Percentiles rank a stretch among this genome's conserved stretches.
These are phyloP conservation scores for Leptographium galeiforme DNA, from an alignment of 2,329 filamentous ascomycete species.

Conservation along the genomic window DNA sequence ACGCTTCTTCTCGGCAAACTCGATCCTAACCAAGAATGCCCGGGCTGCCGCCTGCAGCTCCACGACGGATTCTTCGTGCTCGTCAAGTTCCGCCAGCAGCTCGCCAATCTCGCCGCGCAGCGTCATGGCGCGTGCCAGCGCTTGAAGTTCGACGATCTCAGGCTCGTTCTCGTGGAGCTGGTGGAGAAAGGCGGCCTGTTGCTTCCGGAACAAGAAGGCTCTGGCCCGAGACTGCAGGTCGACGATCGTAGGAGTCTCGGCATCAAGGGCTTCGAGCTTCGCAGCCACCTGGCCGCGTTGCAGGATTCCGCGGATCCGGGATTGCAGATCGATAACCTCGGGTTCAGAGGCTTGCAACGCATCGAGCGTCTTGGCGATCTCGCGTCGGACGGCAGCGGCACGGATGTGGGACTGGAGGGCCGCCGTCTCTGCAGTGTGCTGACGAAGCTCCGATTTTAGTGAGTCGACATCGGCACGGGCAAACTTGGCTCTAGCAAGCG, in stretches of 20 bases:
- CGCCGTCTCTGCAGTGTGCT: constrained; percentile 29
- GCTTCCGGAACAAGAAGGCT: constrained; percentile 49
- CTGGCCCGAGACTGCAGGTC: constrained; percentile 54
- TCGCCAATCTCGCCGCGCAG: constrained; percentile 60
- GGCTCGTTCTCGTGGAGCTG: constrained; percentile 56
- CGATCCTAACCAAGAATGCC: constrained; percentile 58
- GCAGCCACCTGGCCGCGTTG: constrained; percentile 34
- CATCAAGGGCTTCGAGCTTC: constrained; percentile 41
- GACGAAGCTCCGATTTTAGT: constrained; percentile 33
- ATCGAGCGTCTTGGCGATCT: constrained; percentile 33
- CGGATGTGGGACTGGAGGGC: constrained; percentile 38
- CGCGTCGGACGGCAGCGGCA: constrained; percentile 39
- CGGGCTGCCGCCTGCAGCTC: constrained; percentile 63
- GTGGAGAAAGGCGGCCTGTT: constrained; percentile 49
- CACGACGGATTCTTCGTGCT: constrained; percentile 63
- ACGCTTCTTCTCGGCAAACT: constrained; percentile 72
- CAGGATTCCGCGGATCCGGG: constrained; percentile 47
- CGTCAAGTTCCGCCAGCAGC: constrained; percentile 64
- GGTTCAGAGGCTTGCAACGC: constrained; percentile 31
- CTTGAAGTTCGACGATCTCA: constrained; percentile 59
- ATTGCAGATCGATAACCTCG: constrained; percentile 40
- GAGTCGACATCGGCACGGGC: constrained; percentile 29
- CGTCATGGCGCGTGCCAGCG: constrained; percentile 64
- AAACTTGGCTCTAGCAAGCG: constrained; percentile 32
- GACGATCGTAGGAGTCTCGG: constrained; percentile 41